Evolutionary conservation across 495 filamentous ascomycete genomes (phyloP).

Genomic region (Penicillium desertorum): DNA sequence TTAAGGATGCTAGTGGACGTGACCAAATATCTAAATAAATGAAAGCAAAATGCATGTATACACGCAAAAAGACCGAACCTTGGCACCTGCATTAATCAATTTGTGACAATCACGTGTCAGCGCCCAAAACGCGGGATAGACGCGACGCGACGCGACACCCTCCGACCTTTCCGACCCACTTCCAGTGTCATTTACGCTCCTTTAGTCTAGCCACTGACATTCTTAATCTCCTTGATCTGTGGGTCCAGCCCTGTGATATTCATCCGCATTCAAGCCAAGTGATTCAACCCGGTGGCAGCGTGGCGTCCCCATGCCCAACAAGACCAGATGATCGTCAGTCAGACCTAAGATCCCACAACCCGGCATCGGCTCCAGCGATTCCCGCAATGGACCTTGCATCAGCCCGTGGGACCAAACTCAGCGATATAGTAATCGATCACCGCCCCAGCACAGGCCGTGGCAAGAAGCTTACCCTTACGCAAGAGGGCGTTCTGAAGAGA

Average conservation of each 20-base stretch:
- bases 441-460: background rate
- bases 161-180: background rate
- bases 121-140: background rate
- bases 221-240: background rate
- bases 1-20: too few relatives aligned
- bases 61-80: background rate
- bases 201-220: background rate
- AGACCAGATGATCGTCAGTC: conserved; percentile 3
- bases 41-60: background rate
- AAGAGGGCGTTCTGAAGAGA: background rate
- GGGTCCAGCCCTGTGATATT: background rate
- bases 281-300: background rate
- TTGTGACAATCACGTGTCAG: background rate
- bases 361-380: background rate
- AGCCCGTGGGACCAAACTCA: background rate
- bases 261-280: background rate
- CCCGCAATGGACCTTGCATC: conserved; percentile 1
- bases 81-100: background rate
- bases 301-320: background rate
- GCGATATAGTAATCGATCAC: background rate
- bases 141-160: background rate
- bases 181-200: background rate
- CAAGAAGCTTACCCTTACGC: conserved; percentile 5
- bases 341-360: background rate
- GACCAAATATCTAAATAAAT: background rate